Evolutionary conservation across 176 grass and related monocot species (phyloP).

Genomic region (Musa beccarii): DNA sequence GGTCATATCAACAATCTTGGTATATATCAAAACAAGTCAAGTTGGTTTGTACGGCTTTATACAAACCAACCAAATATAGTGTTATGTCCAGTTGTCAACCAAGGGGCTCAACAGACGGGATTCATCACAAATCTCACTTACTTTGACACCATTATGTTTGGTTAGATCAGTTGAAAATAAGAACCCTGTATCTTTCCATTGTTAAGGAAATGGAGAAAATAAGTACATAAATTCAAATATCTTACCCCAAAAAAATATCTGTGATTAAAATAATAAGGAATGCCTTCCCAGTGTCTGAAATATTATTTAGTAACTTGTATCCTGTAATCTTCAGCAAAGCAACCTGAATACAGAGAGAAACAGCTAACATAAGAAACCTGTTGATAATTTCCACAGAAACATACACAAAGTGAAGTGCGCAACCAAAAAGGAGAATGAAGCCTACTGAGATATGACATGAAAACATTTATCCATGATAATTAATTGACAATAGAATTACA

Average conservation of each 20-base stretch:
- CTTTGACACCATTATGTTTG: not conserved
- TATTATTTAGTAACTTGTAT: slow-evolving; percentile 87
- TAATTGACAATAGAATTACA: not conserved
- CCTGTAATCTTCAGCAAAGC: slow-evolving; percentile 96
- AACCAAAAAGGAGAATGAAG: not conserved
- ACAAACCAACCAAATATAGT: no score
- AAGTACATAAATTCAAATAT: slow-evolving; percentile 5
- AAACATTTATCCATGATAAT: not conserved
- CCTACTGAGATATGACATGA: not conserved
- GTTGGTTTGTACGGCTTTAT: no score
- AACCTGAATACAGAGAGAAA: slow-evolving; percentile 42
- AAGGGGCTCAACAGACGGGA: not conserved
- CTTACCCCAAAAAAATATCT: slow-evolving; percentile 90
- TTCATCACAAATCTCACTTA: not conserved
- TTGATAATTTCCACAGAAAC: not conserved
- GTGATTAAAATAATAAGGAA: slow-evolving; percentile 84
- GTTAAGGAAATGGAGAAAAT: not conserved
- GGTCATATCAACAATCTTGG: no score
- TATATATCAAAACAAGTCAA: no score
- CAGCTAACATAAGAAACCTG: not conserved
- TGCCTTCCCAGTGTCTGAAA: slow-evolving; percentile 80
- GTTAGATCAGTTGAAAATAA: not conserved
- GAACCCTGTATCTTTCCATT: not conserved
- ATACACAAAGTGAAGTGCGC: not conserved
- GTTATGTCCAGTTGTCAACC: no score